Conservation (phyloP, 805 yeast species). For the Kodamaea restingae region DNA sequence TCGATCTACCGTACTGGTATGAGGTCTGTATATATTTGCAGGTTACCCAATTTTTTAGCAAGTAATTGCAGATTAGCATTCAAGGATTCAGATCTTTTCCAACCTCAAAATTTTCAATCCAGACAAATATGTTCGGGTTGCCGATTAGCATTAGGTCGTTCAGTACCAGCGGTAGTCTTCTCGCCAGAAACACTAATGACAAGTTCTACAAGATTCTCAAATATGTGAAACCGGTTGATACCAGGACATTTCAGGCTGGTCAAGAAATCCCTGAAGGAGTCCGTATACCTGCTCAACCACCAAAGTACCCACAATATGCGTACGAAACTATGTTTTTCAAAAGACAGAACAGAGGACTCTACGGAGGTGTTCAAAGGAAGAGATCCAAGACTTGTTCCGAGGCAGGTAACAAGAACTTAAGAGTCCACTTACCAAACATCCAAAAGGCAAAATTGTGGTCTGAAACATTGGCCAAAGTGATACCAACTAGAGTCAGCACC, state of each 20-base stretch:
- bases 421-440: constrained; percentile 80
- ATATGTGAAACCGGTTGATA: constrained; percentile 36
- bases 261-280: constrained; percentile 27
- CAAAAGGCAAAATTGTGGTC: constrained; percentile 78
- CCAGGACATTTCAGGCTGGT: constrained; percentile 33
- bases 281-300: constrained; percentile 20
- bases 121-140: constrained; percentile 1
- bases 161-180: constrained; percentile 6
- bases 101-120: constrained; percentile 2
- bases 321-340: constrained; percentile 76
- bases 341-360: constrained; percentile 82
- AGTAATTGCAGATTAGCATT: not conserved
- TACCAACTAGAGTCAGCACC: constrained; percentile 65
- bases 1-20: too few species aligned
- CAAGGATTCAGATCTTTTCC: not conserved
- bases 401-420: constrained; percentile 64
- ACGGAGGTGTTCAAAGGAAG: constrained; percentile 80
- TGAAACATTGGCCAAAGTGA: constrained; percentile 57
- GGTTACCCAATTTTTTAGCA: not conserved
- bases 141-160: constrained; percentile 7
- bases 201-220: constrained; percentile 39
- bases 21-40: not conserved
- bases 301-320: constrained; percentile 38
- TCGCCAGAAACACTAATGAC: constrained; percentile 18
- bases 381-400: constrained; percentile 79